Evolutionary conservation across 306 rosid species (phyloP).

Genomic region (Luffa acutangula): DNA sequence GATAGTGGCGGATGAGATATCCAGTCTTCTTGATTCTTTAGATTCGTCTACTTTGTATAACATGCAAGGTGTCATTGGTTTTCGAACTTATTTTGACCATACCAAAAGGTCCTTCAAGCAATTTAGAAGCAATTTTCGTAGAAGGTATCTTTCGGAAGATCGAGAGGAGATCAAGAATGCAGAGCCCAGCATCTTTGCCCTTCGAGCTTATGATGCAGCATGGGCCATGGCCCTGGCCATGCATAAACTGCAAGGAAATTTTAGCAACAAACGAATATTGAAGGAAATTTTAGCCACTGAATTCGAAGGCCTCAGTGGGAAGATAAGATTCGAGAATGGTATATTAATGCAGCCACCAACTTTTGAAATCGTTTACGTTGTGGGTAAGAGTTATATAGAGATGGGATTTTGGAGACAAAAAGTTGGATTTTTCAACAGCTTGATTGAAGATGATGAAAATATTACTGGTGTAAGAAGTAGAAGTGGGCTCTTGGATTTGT

Average conservation of each 20-base stretch:
- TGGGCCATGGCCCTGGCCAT: slow-evolving; percentile 22
- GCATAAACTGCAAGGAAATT: slow-evolving; percentile 15
- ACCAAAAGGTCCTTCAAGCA: slow-evolving; percentile 6
- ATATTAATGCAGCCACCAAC: slow-evolving; percentile 11
- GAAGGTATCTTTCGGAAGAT: slow-evolving; percentile 19
- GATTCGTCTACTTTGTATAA: slow-evolving; percentile 21
- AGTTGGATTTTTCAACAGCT: slow-evolving; percentile 22
- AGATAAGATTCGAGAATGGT: slow-evolving; percentile 19
- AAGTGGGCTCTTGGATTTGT: background rate
- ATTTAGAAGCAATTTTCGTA: slow-evolving; percentile 34
- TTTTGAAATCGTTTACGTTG: slow-evolving; percentile 42
- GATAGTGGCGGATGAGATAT: slow-evolving; percentile 41
- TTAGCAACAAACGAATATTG: slow-evolving; percentile 6
- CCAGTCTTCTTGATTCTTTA: slow-evolving; percentile 39
- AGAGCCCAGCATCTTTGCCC: slow-evolving; percentile 43
- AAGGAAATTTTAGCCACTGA: slow-evolving; percentile 13
- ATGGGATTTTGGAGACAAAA: slow-evolving; percentile 40
- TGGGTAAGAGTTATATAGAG: slow-evolving; percentile 43
- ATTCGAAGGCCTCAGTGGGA: slow-evolving; percentile 41
- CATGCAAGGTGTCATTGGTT: slow-evolving; percentile 61
- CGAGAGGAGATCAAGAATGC: slow-evolving; percentile 6
- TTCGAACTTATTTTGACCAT: slow-evolving; percentile 26
- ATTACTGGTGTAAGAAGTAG: too few species aligned
- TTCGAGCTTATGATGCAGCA: slow-evolving; percentile 42
- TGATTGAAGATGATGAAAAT: background rate